Base-by-base conservation (phyloP, 495 filamentous ascomycete species). In the Recurvomyces mirabilis region DNA sequence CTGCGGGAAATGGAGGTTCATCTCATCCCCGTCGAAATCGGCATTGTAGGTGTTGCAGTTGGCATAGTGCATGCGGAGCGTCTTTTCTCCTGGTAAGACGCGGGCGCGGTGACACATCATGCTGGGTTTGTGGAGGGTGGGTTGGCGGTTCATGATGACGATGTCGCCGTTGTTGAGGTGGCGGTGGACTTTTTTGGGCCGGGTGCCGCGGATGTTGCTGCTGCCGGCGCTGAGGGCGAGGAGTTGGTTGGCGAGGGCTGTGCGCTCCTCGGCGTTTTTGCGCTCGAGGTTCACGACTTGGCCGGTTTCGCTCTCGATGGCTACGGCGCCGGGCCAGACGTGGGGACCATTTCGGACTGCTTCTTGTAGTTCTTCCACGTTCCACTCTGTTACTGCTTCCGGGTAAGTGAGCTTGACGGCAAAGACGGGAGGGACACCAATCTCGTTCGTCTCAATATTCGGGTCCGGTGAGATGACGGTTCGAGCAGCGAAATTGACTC, bases 1-100 rank as follows among this genome's bases (percentile, higher is more conserved):
- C 53, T 99, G 93, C 9, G 93, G 93, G 59, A 99, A 94, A 61
- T 99, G 93, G 91, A 99, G 93, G 61, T 99, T 99, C 93, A 99
- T 99, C 65, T 99, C 93, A 55, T 99, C 93, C 61, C 93, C 93
- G 60, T 99, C 93, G 63, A 96, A 99, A 74, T 99, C 93, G n/a
- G 93, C 93, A 54, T 99, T 99, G 72, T 99, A 98, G 10, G 93
- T 94, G 60, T 95, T 96, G 64, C 91, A 95, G 61, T 99, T 99
- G 45, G 93, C 89, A 65, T 99, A 99, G 68, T 96, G 93, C 89
- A 99, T 95, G 45, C 93, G 87, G 58, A 99, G 87, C 0, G 89
- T 94, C 63, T 89, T 88, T 60, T 99, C 93, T 9, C 86, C 87
- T 0, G 86, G 83, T 12, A 99, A 68, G 1, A 99, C 87, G 47